These are phyloP conservation scores for Raddia guianensis DNA, from an alignment of 176 grass and related monocot species.

Conservation along the genomic window DNA sequence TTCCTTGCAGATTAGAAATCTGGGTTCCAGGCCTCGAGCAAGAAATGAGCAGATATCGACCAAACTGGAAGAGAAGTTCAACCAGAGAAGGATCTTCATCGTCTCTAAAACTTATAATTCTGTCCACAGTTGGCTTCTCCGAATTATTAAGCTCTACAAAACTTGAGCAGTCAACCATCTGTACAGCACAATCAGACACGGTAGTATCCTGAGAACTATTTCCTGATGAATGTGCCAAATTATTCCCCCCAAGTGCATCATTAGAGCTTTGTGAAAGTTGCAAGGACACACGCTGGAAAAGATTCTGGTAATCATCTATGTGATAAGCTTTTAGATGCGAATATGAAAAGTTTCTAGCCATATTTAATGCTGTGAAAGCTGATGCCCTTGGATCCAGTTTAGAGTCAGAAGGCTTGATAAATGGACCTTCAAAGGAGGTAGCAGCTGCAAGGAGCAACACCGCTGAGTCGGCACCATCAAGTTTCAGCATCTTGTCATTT, in stretches of 20 bases:
- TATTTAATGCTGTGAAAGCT: slow-evolving; percentile 49
- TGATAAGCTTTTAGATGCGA: slow-evolving; percentile 75
- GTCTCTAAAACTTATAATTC: slow-evolving; percentile 72
- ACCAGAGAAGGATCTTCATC: slow-evolving; percentile 88
- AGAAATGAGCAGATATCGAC: slow-evolving; percentile 89
- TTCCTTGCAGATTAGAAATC: slow-evolving; percentile 87
- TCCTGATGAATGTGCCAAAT: slow-evolving; percentile 18
- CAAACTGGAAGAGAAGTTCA: slow-evolving; percentile 90
- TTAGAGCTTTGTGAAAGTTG: slow-evolving; percentile 59
- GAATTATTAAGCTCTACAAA: slow-evolving; percentile 17
- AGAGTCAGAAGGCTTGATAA: slow-evolving; percentile 68
- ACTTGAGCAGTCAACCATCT: slow-evolving; percentile 8
- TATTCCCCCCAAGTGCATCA: slow-evolving; percentile 30
- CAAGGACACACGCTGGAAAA: slow-evolving; percentile 81
- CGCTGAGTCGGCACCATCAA: slow-evolving; percentile 75
- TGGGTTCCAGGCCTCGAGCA: slow-evolving; percentile 87
- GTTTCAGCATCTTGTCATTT: slow-evolving; percentile 67
- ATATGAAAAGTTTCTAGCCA: slow-evolving; percentile 65
- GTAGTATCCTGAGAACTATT: slow-evolving; percentile 30
- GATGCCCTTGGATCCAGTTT: slow-evolving; percentile 57
- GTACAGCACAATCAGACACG: slow-evolving; percentile 19
- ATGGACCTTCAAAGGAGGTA: slow-evolving; percentile 79
- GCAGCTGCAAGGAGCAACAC: slow-evolving; percentile 76
- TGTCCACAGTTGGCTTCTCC: slow-evolving; percentile 64
- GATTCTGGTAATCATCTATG: slow-evolving; percentile 80